A percentile compares a stretch with the other conserved stretches of the same genome.
Conservation (phyloP, 2,329 filamentous ascomycete species). For the Microascus cirrosus region DNA sequence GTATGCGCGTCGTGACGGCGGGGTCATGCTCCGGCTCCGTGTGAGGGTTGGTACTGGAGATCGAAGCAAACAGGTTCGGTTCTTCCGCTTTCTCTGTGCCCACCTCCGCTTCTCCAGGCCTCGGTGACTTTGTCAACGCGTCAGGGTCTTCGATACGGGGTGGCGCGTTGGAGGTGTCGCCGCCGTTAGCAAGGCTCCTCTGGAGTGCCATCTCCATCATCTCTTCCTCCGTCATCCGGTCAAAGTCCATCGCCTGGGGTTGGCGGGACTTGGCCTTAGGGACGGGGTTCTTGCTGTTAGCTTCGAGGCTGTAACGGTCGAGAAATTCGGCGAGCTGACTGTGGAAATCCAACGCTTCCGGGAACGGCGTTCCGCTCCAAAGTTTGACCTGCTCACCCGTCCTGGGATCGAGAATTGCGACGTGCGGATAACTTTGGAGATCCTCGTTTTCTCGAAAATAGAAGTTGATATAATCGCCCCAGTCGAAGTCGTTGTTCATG, state of each 20-base stretch:
- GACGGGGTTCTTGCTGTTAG: constrained; percentile 86
- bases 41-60: constrained; percentile 64
- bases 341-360: constrained; percentile 68
- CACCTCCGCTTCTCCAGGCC: constrained; percentile 25
- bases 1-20: constrained; percentile 71
- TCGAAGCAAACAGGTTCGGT: constrained; percentile 50
- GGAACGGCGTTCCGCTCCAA: constrained; percentile 78
- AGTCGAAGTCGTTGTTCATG: constrained; percentile 70
- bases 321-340: constrained; percentile 91
- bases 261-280: constrained; percentile 64
- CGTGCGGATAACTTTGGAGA: constrained; percentile 87
- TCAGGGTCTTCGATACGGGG: constrained; percentile 70
- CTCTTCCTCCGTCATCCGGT: constrained; percentile 90
- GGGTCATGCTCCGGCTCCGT: constrained; percentile 64
- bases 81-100: constrained; percentile 16
- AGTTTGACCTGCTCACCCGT: constrained; percentile 96
- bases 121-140: constrained; percentile 61
- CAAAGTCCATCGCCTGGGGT: constrained; percentile 61
- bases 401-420: constrained; percentile 87
- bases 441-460: constrained; percentile 74
- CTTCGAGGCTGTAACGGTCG: constrained; percentile 87
- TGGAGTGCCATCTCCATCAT: constrained; percentile 91
- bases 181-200: constrained; percentile 54
- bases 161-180: constrained; percentile 20
- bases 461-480: constrained; percentile 75